Base-by-base conservation (phyloP, 1,284 basidiomycete genomes). In the Irpex sp. region DNA sequence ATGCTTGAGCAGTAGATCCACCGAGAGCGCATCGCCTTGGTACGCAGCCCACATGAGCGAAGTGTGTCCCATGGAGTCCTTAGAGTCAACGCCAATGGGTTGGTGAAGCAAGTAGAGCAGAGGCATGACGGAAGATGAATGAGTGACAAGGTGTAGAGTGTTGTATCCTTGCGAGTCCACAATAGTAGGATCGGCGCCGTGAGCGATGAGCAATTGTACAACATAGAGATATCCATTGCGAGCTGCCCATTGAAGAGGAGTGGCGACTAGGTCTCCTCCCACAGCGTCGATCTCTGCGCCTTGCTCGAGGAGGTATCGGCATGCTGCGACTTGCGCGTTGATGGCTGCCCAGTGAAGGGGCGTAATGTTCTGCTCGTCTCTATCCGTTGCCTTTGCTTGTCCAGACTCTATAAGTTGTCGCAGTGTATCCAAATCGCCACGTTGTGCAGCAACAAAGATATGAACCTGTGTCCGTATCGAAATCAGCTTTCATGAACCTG, bases 41-140 rank as follows among this genome's bases (percentile, higher is more conserved):
- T 98, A 99, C 3, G 96, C 94, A 1, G 97, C 97, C 97, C 97
- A 99, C 94, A 98, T 98, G 60, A 99, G 83, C 0, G 94, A 85
- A 0, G 97, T 98, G 73, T 99, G 97, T 0, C 97, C 97, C 71
- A 96, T 93, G 1, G 88, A 81, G 75, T 99, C 97, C 52, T 88
- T 84, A 52, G 91, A 90, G 73, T 97, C 95, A 59, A 97, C 89
- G 40, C 87, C 89, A 65, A 97, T 85, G 1, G 94, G 93, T 69
- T 97, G 93, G 73, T 97, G 95, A 2, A 97, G 84, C 49, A 99
- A 85, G 75, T 97, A 98, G 15, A 98, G 79, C 40, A 99, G 76
- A 0, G 97, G 91, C 94, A 98, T 97, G 65, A 98, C 92, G 1
- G 89, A 90, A 3, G 92, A 94, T 0, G 93, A 96, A 74, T 99